These are phyloP conservation scores for Leccinum rimulosum DNA, from an alignment of 768 basidiomycete species.

Conservation along the genomic window DNA sequence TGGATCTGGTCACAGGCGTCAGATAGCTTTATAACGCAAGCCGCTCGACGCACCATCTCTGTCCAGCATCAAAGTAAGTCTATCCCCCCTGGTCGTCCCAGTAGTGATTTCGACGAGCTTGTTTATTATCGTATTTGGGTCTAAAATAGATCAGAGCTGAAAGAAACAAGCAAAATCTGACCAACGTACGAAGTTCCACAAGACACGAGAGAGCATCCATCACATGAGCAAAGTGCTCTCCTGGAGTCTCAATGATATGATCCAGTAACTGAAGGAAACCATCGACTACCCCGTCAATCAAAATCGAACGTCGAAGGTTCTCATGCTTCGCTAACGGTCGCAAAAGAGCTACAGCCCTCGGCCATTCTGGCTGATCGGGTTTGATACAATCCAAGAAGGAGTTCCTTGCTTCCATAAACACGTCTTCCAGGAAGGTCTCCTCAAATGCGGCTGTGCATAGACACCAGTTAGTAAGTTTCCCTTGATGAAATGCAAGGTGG, in stretches of 20 bases:
- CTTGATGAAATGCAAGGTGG: not conserved
- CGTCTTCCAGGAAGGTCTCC: not conserved
- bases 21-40: not conserved
- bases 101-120: not conserved
- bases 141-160: not conserved
- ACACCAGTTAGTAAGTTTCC: not conserved
- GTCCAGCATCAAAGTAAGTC: constrained; percentile 12
- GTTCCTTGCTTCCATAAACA: constrained; percentile 6
- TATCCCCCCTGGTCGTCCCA: not conserved
- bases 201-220: constrained; percentile 19
- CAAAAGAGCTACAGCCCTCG: constrained; percentile 17
- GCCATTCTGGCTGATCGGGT: constrained; percentile 12
- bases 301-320: constrained; percentile 6
- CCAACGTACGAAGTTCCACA: constrained; percentile 7
- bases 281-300: constrained; percentile 8
- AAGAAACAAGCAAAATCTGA: not conserved
- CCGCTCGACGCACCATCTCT: not conserved
- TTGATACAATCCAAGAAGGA: constrained; percentile 2
- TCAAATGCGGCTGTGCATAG: constrained; percentile 1
- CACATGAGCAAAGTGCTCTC: constrained; percentile 11
- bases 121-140: not conserved
- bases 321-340: constrained; percentile 16
- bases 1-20: constrained; percentile 3
- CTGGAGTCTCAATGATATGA: not conserved
- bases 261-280: constrained; percentile 13